Evolutionary conservation across 805 yeast species (phyloP), one percentile per base, ranked within the genome.

Genomic region (Metschnikowia shivogae): DNA sequence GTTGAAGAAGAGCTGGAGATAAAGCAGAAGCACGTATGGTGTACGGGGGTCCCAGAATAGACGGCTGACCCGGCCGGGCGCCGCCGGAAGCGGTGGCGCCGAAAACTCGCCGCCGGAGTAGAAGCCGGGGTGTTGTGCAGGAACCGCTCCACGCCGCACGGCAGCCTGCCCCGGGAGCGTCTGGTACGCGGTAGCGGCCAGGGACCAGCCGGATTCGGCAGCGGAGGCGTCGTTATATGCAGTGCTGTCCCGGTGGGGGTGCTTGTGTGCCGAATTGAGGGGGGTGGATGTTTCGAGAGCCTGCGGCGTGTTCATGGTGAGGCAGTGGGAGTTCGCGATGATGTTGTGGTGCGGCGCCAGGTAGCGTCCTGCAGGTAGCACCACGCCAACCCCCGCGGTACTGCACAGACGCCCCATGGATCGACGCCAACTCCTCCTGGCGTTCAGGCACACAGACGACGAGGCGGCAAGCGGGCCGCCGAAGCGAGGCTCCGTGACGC

Each of bases 1-100:
- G 52, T 87, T 85, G 62, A 83, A 74, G 1, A 76, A 43, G 2
- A 87, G 68, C 55, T 85, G 92, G 10, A 86, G 63, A 55, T 84
- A 87, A 27, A 82, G 56, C 20, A 84, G 78, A 13, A 82, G 56
- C 9, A 80, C 72, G 48, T 75, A 76, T 0, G 90, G 90, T 8
- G 72, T 54, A 34, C 64, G 65, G 3, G 82, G 79, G 46, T 78
- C 79, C 11, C 59, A 31, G 12, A 39, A 14, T 11, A 3, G 4
- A 24, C 20, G 30, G 13, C 19, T 27, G 33, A 19, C 40, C 31
- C 2, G 24, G 3, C 30, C 32, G 29, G 1, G 17, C 8, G 20
- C 43, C 33, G 8, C 11, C 11, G 11, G 14, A 39, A 10, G 12
- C 34, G 5, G 40, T 40, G 6, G 24, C 37, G 8, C 36, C 27